Conservation (phyloP, 768 basidiomycete species). For the Termitomyces sp. region DNA sequence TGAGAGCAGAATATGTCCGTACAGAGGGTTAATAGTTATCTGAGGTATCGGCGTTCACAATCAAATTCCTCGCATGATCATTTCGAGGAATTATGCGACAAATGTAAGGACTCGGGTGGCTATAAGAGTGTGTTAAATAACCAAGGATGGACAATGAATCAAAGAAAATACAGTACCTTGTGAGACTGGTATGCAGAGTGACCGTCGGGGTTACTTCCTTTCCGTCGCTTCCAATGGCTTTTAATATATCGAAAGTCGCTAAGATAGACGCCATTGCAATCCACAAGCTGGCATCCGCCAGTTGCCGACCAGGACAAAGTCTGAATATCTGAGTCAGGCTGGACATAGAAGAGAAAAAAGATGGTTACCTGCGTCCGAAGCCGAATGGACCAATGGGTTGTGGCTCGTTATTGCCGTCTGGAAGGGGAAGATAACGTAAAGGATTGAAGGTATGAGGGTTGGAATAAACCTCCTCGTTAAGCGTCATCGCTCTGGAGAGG, state of each 20-base stretch:
- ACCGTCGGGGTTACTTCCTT: not conserved
- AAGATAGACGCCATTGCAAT: slow-evolving; percentile 15
- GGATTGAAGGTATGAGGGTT: no score
- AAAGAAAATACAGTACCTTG: no score
- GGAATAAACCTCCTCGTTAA: no score
- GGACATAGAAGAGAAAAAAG: not conserved
- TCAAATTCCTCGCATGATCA: not conserved
- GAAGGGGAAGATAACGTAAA: no score
- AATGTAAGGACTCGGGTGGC: not conserved
- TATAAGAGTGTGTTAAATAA: not conserved
- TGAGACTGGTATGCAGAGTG: not conserved
- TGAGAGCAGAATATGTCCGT: no score
- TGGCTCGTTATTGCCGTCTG: no score
- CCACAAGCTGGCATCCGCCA: slow-evolving; percentile 38
- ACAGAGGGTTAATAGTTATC: no score
- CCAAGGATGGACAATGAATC: not conserved
- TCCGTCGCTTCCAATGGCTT: not conserved
- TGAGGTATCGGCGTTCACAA: not conserved
- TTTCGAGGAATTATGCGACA: not conserved
- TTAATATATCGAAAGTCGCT: slow-evolving; percentile 27
- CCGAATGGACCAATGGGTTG: no score
- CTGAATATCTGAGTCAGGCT: slow-evolving; percentile 9
- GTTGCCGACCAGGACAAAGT: slow-evolving; percentile 38
- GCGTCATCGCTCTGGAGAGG: no score
- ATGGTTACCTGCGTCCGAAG: no score